Conservation (phyloP, 495 filamentous ascomycete genomes). For the Tetracladium marchalianum region DNA sequence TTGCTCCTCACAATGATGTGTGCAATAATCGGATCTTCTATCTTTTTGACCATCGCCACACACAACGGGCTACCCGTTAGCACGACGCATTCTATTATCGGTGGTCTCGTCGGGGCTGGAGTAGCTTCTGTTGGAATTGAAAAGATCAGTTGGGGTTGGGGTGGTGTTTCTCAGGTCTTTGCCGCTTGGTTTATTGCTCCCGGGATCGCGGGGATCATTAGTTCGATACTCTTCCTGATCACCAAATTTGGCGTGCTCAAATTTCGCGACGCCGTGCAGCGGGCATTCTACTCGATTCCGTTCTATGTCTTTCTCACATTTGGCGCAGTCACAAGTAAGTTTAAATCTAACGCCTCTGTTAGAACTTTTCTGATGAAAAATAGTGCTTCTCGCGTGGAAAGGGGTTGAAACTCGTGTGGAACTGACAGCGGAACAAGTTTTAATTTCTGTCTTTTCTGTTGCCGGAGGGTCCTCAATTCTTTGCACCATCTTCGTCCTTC, state of each 20-base stretch:
- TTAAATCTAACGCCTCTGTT: not conserved
- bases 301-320: constrained; percentile 40
- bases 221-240: constrained; percentile 40
- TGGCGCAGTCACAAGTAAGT: constrained; percentile 21
- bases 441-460: not conserved
- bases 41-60: constrained; percentile 37
- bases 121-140: constrained; percentile 39
- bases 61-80: constrained; percentile 40
- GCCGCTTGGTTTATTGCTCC: constrained; percentile 45
- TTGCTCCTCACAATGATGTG: constrained; percentile 44
- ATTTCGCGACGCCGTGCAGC: constrained; percentile 36
- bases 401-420: no score
- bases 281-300: constrained; percentile 39
- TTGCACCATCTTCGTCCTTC: constrained; percentile 42
- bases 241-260: constrained; percentile 44
- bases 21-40: constrained; percentile 34
- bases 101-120: constrained; percentile 46
- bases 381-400: not conserved
- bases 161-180: constrained; percentile 33
- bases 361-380: not conserved
- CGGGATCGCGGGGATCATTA: constrained; percentile 39
- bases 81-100: constrained; percentile 44
- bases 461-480: constrained; percentile 36
- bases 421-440: no score
- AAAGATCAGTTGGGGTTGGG: constrained; percentile 46